A percentile compares a stretch with the other conserved stretches of the same genome.
phyloP scores from a whole-genome alignment of 371 early-diverging fungal genomes.

The Sporodiniella umbellata region DNA sequence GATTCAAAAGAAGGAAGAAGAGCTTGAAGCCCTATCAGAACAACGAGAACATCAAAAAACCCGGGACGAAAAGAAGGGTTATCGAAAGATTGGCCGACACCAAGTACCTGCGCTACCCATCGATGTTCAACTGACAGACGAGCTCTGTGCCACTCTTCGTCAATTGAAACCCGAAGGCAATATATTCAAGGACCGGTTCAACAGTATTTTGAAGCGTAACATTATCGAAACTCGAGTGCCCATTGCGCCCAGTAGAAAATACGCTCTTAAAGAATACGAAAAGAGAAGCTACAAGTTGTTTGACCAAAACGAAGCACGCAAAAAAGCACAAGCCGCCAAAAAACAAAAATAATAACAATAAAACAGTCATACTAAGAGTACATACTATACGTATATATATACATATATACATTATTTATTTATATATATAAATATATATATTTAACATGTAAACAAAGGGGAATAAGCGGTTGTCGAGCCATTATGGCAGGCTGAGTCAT shows the following conservation, averaged over 20 bases:
- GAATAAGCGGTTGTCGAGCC: too few relatives aligned
- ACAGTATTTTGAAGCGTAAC: slow-evolving; percentile 80
- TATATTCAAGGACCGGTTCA: slow-evolving; percentile 77
- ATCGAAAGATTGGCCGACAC: slow-evolving; percentile 48
- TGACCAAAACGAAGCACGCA: slow-evolving; percentile 24
- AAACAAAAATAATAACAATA: background rate
- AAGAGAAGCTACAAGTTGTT: slow-evolving; percentile 51
- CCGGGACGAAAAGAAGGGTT: slow-evolving; percentile 46
- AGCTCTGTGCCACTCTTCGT: slow-evolving; percentile 55
- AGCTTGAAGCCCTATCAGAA: slow-evolving; percentile 34
- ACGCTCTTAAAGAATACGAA: slow-evolving; percentile 57
- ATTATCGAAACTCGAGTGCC: slow-evolving; percentile 81
- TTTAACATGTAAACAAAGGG: too few relatives aligned
- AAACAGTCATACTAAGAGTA: too few relatives aligned
- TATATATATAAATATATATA: too few relatives aligned
- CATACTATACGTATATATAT: too few relatives aligned
- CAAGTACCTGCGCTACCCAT: slow-evolving; percentile 43
- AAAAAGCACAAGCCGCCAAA: slow-evolving; percentile 12
- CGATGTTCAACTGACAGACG: slow-evolving; percentile 58
- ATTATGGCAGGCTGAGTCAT: too few relatives aligned
- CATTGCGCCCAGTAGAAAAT: slow-evolving; percentile 35
- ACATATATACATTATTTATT: too few relatives aligned
- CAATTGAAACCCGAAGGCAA: slow-evolving; percentile 84
- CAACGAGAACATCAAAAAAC: slow-evolving; percentile 39
- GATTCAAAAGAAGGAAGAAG: slow-evolving; percentile 33